These are phyloP conservation scores for Cymbidium sinense DNA, from an alignment of 106 monocot genomes.

Conservation along the genomic window DNA sequence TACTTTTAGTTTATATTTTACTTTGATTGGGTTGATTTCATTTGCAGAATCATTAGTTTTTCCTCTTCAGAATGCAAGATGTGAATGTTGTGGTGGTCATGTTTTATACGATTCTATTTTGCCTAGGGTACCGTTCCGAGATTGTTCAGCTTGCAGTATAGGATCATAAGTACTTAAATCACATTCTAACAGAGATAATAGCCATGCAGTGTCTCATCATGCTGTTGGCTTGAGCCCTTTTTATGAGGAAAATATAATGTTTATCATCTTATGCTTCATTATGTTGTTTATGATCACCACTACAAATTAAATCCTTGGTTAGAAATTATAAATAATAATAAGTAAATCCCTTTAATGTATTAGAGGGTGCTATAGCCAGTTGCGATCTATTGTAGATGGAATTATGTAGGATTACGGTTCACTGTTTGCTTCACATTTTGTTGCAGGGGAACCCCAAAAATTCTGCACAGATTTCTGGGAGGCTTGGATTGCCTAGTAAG, in stretches of 20 bases:
- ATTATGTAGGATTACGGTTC: not conserved
- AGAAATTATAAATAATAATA: not conserved
- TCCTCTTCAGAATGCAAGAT: not conserved
- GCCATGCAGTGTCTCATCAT: not conserved
- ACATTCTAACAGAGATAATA: not conserved
- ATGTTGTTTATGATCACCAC: not conserved
- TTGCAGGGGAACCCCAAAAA: conserved; percentile 15
- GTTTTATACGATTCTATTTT: not conserved
- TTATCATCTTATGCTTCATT: not conserved
- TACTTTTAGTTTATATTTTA: not conserved
- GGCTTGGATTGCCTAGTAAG: conserved; percentile 10
- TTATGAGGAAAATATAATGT: not conserved
- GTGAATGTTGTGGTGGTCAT: not conserved
- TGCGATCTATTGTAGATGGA: too few species aligned
- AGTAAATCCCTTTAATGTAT: not conserved
- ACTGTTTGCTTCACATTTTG: conserved; percentile 4
- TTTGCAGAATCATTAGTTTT: not conserved
- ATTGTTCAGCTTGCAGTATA: not conserved
- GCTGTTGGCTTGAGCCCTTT: not conserved
- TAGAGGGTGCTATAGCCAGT: not conserved
- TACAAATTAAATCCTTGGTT: not conserved
- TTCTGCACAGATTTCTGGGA: conserved; percentile 4
- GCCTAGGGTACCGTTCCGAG: not conserved
- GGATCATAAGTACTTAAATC: not conserved
- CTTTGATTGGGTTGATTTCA: not conserved